Conservation (phyloP, 495 filamentous ascomycete genomes). For the Penicillium alfredii region DNA sequence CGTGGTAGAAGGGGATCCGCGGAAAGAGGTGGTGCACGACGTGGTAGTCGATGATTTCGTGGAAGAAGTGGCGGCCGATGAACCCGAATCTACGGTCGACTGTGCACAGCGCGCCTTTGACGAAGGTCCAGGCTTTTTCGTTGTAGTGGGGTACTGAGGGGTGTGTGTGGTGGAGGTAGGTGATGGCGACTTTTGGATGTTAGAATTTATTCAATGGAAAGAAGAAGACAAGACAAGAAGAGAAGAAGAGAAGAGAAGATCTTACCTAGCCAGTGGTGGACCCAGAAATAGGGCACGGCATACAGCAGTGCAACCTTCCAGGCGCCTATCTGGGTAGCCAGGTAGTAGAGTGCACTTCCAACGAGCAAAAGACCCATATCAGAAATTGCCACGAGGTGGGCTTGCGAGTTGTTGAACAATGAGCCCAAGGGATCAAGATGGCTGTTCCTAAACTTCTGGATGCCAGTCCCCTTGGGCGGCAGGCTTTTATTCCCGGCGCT, state of each 20-base stretch:
- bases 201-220: too few species aligned
- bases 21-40: slow-evolving; percentile 84
- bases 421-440: slow-evolving; percentile 57
- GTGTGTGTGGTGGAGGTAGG: slow-evolving; percentile 89
- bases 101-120: slow-evolving; percentile 78
- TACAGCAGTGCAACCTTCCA: slow-evolving; percentile 48
- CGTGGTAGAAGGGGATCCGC: slow-evolving; percentile 85
- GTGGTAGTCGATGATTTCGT: slow-evolving; percentile 90
- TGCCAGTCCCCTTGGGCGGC: slow-evolving; percentile 33
- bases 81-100: slow-evolving; percentile 89
- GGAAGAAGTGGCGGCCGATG: slow-evolving; percentile 77
- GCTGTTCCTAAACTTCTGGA: slow-evolving; percentile 45
- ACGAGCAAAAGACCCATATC: slow-evolving; percentile 53
- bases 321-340: slow-evolving; percentile 40
- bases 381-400: slow-evolving; percentile 48
- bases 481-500: slow-evolving; percentile 44
- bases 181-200: slow-evolving; percentile 59
- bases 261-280: slow-evolving; percentile 56
- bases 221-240: too few species aligned
- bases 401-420: slow-evolving; percentile 56
- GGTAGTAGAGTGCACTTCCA: slow-evolving; percentile 37
- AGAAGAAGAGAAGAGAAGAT: slow-evolving; percentile 1
- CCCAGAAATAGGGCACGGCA: slow-evolving; percentile 52
- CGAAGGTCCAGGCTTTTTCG: slow-evolving; percentile 71
- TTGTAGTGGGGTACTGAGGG: slow-evolving; percentile 80